Evolutionary conservation across 768 basidiomycete species (phyloP).

Genomic region (Termitomyces sp.): DNA sequence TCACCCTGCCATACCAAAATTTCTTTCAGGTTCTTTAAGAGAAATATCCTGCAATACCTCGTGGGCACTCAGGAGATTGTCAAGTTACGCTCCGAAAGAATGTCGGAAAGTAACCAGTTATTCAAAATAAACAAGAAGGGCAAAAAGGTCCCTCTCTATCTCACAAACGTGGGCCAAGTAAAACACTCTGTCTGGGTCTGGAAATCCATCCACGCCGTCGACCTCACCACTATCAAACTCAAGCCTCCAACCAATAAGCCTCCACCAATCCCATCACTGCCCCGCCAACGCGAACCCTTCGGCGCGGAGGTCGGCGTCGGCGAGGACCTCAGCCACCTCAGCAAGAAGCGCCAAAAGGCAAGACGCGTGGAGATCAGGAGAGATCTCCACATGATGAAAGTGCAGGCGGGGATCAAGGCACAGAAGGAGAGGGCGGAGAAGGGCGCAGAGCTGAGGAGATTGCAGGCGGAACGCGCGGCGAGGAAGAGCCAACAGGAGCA

Average conservation of each 20-base stretch:
- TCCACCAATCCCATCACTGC: not conserved
- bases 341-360: slow-evolving; percentile 45
- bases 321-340: slow-evolving; percentile 55
- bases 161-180: slow-evolving; percentile 4
- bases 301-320: slow-evolving; percentile 42
- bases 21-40: slow-evolving; percentile 51
- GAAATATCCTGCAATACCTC: slow-evolving; percentile 44
- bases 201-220: slow-evolving; percentile 16
- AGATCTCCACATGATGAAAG: slow-evolving; percentile 37
- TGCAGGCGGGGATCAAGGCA: slow-evolving; percentile 17
- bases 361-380: slow-evolving; percentile 41
- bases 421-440: not conserved
- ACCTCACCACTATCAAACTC: not conserved
- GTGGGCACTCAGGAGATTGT: slow-evolving; percentile 36
- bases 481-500: not conserved
- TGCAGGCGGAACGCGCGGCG: not conserved
- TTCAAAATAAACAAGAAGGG: slow-evolving; percentile 15
- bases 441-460: not conserved
- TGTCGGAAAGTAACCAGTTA: slow-evolving; percentile 16
- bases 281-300: slow-evolving; percentile 16
- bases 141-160: slow-evolving; percentile 17
- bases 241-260: not conserved
- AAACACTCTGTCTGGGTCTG: slow-evolving; percentile 40
- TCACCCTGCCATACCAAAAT: not conserved
- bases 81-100: slow-evolving; percentile 32